Base-by-base conservation (phyloP, 1,139 yeast genomes). In the Blastobotrys elegans region DNA sequence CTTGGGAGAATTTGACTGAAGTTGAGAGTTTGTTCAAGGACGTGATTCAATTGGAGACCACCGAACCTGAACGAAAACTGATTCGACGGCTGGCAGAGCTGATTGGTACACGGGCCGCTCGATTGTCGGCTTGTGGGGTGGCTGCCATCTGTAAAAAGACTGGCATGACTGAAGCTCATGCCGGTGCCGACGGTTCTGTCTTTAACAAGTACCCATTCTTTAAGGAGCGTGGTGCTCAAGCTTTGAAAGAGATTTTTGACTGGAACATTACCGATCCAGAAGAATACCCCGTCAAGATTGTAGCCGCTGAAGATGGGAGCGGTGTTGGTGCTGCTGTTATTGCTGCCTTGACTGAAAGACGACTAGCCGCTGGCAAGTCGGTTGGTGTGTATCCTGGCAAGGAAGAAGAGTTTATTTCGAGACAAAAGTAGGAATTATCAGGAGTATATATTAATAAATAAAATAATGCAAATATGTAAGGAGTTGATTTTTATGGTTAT, bases 241-340 rank as follows among this genome's bases (percentile, higher is more conserved):
- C 88, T 50, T 77, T 92, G 64, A 82, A 84, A 68, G 97, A 89
- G 64, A 86, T 92, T 58, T 87, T 89, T 66, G 92, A 76, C 57
- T 90, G 97, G 96, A 73, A 75, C 36, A 54, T 63, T 45, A 56
- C 61, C 44, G 68, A 70, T 47, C 71, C 75, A 41, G 64, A 71
- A 54, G 80, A 82, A 55, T 86, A 85, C 64, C 97, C 97, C 55
- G 80, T 92, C 63, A 69, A 74, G 55, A 78, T 90, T 60, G 86
- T 85, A 37, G 84, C 90, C 49, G 97, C 98, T 55, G 97, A 90
- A 71, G 98, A 92, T 72, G 98, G 98, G 59, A 83, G 95, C 47
- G 98, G 97, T 71, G 97, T 86, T 39, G 97, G 97, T 63, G 97
- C 97, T 48, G 98, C 97, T 44, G 78, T 92, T 59, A 90, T 90